Base-by-base conservation (phyloP, 2,329 filamentous ascomycete genomes). In the Cryphonectria radicalis region DNA sequence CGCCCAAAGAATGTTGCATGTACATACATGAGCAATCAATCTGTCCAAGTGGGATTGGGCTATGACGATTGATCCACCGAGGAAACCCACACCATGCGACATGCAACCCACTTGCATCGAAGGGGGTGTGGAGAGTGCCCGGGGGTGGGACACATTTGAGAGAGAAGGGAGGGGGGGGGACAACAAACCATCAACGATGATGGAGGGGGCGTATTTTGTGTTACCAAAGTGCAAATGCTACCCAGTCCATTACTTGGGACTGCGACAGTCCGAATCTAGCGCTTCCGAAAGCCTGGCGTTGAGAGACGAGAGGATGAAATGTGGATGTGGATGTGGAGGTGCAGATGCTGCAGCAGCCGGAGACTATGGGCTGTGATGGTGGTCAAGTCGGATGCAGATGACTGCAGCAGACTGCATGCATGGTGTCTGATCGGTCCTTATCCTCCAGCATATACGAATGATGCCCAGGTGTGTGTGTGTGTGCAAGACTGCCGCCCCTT, bases 41-140 rank as follows among this genome's bases (percentile, higher is more conserved):
- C 67, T 59, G 40, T 63, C 46, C 5, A 50, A 67, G 67, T 59
- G 70, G 67, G 63, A n/a, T 68, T 70, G 70, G 67, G 70, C 63
- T 72, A 72, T 72, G 70, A 72, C 70, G 70, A 70, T 72, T 72
- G 70, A 46, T 57, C 70, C 46, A 67, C 55, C 62, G 67, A 25
- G 62, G n/a, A 35, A 50, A 50, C 46, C 46, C 59, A 35, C 59
- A 40, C 59, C 35, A 17, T 59, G 55, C 46, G 11, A 19, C 46
- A n/a, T 50, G 19, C 46, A 50, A 50, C 46, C 25, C 55, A 35
- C 19, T 35, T 10, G 35, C 59, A 40, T 62, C 46, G 46, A 50
- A 50, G 32, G 59, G 35, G 32, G 59, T 62, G 59, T 40, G 35
- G 59, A 50, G 32, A 62, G 35, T 37, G 32, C 37, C 35, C 35